phyloP scores from a whole-genome alignment of 208 protist genomes.

The Trypanosoma avium region DNA sequence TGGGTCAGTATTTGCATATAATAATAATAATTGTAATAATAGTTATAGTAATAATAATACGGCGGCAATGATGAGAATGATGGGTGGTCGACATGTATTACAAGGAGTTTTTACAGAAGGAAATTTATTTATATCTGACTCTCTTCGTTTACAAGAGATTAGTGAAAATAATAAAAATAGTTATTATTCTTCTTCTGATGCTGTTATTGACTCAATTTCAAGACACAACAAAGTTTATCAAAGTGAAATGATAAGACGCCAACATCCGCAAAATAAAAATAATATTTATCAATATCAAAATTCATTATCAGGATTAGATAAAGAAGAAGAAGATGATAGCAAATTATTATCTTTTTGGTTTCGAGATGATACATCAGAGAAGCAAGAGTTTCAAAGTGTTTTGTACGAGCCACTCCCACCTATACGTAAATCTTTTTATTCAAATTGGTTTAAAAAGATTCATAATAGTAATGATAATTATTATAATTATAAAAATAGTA shows the following conservation, averaged over 20 bases:
- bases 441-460: neutral
- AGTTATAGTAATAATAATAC: neutral
- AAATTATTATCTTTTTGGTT: neutral
- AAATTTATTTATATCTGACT: neutral
- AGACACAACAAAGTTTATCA: too few relatives aligned
- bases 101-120: constrained; percentile 1
- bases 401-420: neutral
- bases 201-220: too few relatives aligned
- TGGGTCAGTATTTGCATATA: neutral
- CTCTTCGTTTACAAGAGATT: too few relatives aligned
- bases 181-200: too few relatives aligned
- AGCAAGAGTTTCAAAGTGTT: neutral
- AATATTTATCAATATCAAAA: too few relatives aligned
- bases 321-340: too few relatives aligned
- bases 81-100: neutral
- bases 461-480: neutral
- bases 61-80: neutral
- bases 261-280: too few relatives aligned
- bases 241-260: too few relatives aligned
- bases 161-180: too few relatives aligned
- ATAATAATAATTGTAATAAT: too few relatives aligned
- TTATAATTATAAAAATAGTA: too few relatives aligned
- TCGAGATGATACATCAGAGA: neutral
- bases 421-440: neutral
- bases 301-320: too few relatives aligned